These are phyloP conservation scores for Ballota nigra DNA, from an alignment of 257 asterid genomes.

Conservation along the genomic window DNA sequence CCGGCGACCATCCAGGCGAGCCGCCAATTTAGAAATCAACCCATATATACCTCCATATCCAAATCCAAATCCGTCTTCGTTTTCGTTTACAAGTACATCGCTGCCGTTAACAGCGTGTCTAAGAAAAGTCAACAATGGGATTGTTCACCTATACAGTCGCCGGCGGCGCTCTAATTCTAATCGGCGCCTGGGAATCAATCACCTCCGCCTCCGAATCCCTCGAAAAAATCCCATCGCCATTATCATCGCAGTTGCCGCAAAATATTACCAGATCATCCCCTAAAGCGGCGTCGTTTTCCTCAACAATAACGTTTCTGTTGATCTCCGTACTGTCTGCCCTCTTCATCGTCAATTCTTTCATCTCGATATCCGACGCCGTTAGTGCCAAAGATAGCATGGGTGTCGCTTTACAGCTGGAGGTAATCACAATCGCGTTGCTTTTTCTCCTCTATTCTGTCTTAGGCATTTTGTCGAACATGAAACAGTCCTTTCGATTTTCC, in stretches of 20 bases:
- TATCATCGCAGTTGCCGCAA: slow-evolving; percentile 29
- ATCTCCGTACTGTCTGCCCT: slow-evolving; percentile 53
- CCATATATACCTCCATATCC: not conserved
- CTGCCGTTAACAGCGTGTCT: not conserved
- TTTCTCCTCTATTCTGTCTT: slow-evolving; percentile 61
- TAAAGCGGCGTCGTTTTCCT: slow-evolving; percentile 30
- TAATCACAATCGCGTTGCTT: slow-evolving; percentile 53
- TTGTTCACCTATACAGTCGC: slow-evolving; percentile 66
- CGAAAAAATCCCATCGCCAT: slow-evolving; percentile 19
- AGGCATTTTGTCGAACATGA: slow-evolving; percentile 47
- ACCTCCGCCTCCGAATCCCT: slow-evolving; percentile 37
- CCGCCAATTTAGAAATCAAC: not conserved
- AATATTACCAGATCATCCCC: slow-evolving; percentile 6
- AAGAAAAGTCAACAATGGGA: slow-evolving; percentile 47
- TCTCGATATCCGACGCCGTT: slow-evolving; percentile 71
- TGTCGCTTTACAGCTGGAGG: slow-evolving; percentile 67
- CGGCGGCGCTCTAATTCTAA: slow-evolving; percentile 62
- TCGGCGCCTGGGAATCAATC: slow-evolving; percentile 80
- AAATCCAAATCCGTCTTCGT: not conserved
- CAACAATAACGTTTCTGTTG: slow-evolving; percentile 52
- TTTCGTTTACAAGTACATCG: not conserved
- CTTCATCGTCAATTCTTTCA: slow-evolving; percentile 52
- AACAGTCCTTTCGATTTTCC: slow-evolving; percentile 43
- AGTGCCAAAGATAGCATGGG: slow-evolving; percentile 55
- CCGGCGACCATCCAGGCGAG: not conserved